phyloP scores from a whole-genome alignment of 192 early-diverging fungal genomes.

The Backusella australiensis region DNA sequence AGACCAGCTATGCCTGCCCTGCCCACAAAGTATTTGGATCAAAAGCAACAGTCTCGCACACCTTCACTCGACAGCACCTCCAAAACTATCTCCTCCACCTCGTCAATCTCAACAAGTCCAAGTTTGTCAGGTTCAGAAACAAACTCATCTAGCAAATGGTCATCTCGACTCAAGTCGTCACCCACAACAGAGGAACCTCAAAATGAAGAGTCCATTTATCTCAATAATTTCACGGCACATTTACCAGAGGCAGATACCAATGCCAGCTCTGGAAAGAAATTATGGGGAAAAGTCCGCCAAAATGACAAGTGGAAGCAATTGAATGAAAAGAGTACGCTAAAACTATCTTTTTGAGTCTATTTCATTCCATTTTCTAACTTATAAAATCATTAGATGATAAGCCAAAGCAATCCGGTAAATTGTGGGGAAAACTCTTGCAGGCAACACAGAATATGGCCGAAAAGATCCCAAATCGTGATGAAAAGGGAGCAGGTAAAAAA shows the following conservation, averaged over 20 bases:
- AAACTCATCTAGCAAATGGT: conserved; percentile 8
- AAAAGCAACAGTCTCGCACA: background rate
- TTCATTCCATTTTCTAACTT: too few species aligned
- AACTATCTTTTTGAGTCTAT: background rate
- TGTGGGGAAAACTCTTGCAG: conserved; percentile 33
- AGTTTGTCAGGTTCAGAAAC: background rate
- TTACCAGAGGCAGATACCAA: background rate
- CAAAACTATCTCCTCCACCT: background rate
- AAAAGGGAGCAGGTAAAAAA: conserved; percentile 27
- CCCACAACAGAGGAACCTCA: background rate
- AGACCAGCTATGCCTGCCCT: conserved; percentile 22
- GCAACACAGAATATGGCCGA: conserved; percentile 28
- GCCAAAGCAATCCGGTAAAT: background rate
- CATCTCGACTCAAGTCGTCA: conserved; percentile 4
- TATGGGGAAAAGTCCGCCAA: conserved; percentile 28
- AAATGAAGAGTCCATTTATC: conserved; percentile 24
- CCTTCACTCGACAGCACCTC: background rate
- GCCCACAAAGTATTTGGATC: conserved; percentile 6
- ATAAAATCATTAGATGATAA: background rate
- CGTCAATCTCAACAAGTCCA: background rate
- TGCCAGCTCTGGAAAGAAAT: conserved; percentile 14
- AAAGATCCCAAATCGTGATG: conserved; percentile 11
- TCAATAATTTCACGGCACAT: background rate
- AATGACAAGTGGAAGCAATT: conserved; percentile 31
- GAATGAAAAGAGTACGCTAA: conserved; percentile 11